phyloP scores from a whole-genome alignment of 2,329 filamentous ascomycete species.

The Xylariaceae sp. region DNA sequence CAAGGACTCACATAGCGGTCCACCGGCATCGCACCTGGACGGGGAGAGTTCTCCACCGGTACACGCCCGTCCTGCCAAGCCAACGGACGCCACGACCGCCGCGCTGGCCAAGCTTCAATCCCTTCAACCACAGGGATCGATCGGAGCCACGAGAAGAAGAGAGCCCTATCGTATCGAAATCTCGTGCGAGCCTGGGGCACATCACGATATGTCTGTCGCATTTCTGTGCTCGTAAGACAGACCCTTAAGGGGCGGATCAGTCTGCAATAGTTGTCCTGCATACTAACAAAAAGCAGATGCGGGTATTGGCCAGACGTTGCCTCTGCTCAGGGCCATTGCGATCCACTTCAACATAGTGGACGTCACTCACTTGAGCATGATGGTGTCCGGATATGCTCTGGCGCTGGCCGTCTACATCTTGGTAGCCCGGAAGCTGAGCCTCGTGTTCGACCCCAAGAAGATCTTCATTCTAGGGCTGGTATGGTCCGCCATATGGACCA shows the following conservation, averaged over 20 bases:
- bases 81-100: too few species aligned
- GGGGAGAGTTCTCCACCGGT: too few species aligned
- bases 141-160: too few species aligned
- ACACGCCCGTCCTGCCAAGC: too few species aligned
- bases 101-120: too few species aligned
- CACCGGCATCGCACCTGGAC: too few species aligned
- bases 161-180: not conserved
- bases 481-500: conserved; percentile 51
- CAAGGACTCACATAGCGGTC: too few species aligned
- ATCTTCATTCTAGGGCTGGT: conserved; percentile 48
- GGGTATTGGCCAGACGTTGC: conserved; percentile 42
- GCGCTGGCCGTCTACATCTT: conserved; percentile 54
- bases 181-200: conserved; percentile 36
- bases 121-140: not conserved
- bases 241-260: not conserved
- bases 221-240: conserved; percentile 34
- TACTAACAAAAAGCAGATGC: conserved; percentile 28
- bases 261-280: not conserved
- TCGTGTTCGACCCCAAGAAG: conserved; percentile 45
- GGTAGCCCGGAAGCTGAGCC: conserved; percentile 42
- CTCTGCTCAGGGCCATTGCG: conserved; percentile 45
- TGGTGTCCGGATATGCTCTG: conserved; percentile 52
- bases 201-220: conserved; percentile 41
- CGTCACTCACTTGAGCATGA: conserved; percentile 47
- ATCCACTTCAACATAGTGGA: conserved; percentile 39